Evolutionary conservation across 1,284 basidiomycete species (phyloP).

Genomic region (Ustilago tritici): DNA sequence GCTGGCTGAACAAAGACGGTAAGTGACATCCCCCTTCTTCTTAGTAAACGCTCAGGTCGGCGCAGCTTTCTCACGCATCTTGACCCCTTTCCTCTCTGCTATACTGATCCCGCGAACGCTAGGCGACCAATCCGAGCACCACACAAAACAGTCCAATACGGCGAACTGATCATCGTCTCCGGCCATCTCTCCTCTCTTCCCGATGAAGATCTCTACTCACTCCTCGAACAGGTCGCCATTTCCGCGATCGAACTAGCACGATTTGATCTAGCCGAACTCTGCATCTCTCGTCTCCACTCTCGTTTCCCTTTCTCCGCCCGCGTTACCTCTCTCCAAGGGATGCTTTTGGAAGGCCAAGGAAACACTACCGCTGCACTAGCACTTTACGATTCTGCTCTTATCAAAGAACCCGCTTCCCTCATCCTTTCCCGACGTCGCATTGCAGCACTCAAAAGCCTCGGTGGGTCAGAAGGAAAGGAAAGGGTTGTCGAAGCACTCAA

Average conservation of each 20-base stretch:
- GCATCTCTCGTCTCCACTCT: conserved; percentile 77
- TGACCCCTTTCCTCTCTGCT: not conserved
- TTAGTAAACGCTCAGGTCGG: too few relatives aligned
- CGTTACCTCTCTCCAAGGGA: conserved; percentile 84
- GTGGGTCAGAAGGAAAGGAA: conserved; percentile 57
- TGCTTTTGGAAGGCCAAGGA: conserved; percentile 82
- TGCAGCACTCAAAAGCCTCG: conserved; percentile 72
- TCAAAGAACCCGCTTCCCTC: conserved; percentile 79
- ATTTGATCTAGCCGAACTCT: conserved; percentile 81
- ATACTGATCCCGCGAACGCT: not conserved
- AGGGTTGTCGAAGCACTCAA: conserved; percentile 81
- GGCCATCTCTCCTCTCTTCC: conserved; percentile 72
- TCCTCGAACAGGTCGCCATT: conserved; percentile 87
- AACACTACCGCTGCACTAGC: conserved; percentile 73
- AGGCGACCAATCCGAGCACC: conserved; percentile 73
- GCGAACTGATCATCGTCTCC: conserved; percentile 74
- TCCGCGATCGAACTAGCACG: conserved; percentile 87
- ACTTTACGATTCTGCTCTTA: conserved; percentile 79
- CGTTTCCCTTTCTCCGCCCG: conserved; percentile 87
- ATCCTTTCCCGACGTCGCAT: conserved; percentile 86
- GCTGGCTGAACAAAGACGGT: conserved; percentile 59
- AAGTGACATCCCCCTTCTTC: conserved; percentile 5
- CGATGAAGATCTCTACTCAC: conserved; percentile 75
- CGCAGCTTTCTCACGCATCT: too few relatives aligned
- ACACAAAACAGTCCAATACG: conserved; percentile 78